These are phyloP conservation scores for Parafenestella ontariensis DNA, from an alignment of 2,329 filamentous ascomycete species.

Conservation along the genomic window DNA sequence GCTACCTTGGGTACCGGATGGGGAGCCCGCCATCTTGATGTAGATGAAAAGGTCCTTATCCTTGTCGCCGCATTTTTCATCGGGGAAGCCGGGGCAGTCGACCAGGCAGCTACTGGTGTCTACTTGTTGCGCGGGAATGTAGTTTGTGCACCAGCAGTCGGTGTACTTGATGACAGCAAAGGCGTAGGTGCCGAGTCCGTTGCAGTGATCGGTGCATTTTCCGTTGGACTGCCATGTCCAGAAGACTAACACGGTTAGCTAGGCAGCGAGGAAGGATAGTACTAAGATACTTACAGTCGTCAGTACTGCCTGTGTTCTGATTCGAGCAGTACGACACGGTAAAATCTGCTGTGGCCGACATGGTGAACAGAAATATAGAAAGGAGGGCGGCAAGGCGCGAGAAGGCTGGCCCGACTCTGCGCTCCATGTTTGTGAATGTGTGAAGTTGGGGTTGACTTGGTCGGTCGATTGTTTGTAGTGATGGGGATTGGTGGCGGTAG, in stretches of 20 bases:
- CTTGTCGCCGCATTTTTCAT: constrained; percentile 69
- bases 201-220: constrained; percentile 69
- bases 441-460: constrained; percentile 4
- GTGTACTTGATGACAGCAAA: constrained; percentile 72
- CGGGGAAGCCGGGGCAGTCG: constrained; percentile 72
- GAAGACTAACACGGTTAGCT: constrained; percentile 22
- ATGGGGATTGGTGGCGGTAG: neutral
- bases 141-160: constrained; percentile 78
- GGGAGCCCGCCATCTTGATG: constrained; percentile 56
- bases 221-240: constrained; percentile 69
- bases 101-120: constrained; percentile 59
- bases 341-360: constrained; percentile 21
- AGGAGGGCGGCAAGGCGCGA: constrained; percentile 28
- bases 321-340: constrained; percentile 53
- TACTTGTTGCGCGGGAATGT: constrained; percentile 60
- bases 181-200: constrained; percentile 58
- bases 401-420: constrained; percentile 9
- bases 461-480: constrained; percentile 9
- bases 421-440: constrained; percentile 22
- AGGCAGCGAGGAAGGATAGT: neutral
- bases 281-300: constrained; percentile 40
- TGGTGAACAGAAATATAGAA: constrained; percentile 21
- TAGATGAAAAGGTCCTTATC: constrained; percentile 68
- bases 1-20: constrained; percentile 65
- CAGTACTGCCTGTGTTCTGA: constrained; percentile 50